Base-by-base conservation (phyloP, 495 filamentous ascomycete genomes). In the Podospora pseudopauciseta region DNA sequence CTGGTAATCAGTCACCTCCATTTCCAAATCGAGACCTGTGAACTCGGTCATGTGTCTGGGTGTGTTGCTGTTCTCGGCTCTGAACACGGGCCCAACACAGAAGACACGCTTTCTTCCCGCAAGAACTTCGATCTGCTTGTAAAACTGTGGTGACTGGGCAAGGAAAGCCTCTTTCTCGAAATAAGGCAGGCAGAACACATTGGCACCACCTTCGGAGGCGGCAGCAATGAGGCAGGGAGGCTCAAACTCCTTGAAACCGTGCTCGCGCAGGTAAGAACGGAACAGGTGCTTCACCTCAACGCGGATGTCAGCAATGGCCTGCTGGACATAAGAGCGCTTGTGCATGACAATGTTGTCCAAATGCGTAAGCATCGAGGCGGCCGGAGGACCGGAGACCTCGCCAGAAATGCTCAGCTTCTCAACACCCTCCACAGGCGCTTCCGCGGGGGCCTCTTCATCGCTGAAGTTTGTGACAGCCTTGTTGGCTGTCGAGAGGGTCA, bases 31-130 rank as follows among this genome's bases (percentile, higher is more conserved):
- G 68, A 99, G 91, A 78, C 95, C 95, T 57, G 92, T 92, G 80
- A 97, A 99, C 70, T 97, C 95, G 15, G 93, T 98, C 88, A 97
- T 90, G 79, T 99, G 95, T 64, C 95, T 85, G 74, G 96, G 92
- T 1, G 95, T 99, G 75, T 97, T 97, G 65, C 90, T 94, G 79
- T 98, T 97, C 82, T 98, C 95, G 0, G 95, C 95, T 75, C 94
- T 87, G 88, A 97, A 99, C 9, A 98, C 94, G 4, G 91, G 74
- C 0, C 91, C 92, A 66, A 96, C 89, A 74, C 93, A 91, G 75
- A 91, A 97, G 13, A 99, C 94, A 66, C 88, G 89, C 76, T 94
- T 88, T 78, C 95, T 87, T 64, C 96, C 95, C 73, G 93, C 92
- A 26, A 94, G 93, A 73, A 99, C 96, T 76, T 92, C 90, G 84